Evolutionary conservation across 305 asterid species (phyloP).

Genomic region (Solanum hybrid): DNA sequence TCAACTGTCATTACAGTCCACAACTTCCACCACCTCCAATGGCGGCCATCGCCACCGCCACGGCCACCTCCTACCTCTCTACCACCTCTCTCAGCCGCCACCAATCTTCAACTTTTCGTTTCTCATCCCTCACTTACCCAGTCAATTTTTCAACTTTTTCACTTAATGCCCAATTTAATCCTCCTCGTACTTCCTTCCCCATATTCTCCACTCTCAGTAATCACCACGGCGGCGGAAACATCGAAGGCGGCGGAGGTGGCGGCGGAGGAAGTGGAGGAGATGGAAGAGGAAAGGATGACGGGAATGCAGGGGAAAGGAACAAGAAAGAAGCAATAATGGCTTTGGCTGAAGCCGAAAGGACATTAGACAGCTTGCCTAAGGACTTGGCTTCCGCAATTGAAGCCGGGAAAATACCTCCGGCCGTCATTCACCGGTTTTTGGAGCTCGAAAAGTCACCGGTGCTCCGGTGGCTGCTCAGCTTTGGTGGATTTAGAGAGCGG

Average conservation of each 20-base stretch:
- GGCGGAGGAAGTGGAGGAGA: constrained; percentile 26
- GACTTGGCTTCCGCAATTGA: constrained; percentile 75
- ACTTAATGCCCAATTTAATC: constrained; percentile 2
- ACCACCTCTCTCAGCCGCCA: constrained; percentile 19
- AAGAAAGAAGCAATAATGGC: constrained; percentile 64
- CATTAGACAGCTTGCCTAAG: constrained; percentile 71
- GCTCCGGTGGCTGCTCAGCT: constrained; percentile 58
- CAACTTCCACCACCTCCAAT: constrained; percentile 10
- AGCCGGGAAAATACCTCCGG: constrained; percentile 71
- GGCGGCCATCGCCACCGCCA: constrained; percentile 41
- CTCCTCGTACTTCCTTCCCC: constrained; percentile 29
- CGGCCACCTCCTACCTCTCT: constrained; percentile 32
- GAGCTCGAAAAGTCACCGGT: constrained; percentile 70
- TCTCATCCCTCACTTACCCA: constrained; percentile 20
- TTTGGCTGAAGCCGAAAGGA: constrained; percentile 64
- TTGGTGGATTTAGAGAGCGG: constrained; percentile 87
- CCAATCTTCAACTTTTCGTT: constrained; percentile 8
- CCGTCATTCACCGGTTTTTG: constrained; percentile 46
- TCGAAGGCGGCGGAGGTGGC: constrained; percentile 7
- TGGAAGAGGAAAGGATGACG: constrained; percentile 18
- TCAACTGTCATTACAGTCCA: constrained; percentile 7
- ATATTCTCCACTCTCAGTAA: constrained; percentile 24
- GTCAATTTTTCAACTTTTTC: neutral
- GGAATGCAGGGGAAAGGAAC: constrained; percentile 63
- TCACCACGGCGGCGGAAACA: constrained; percentile 8